phyloP scores from a whole-genome alignment of 768 basidiomycete species.

The Mycena epipterygia region DNA sequence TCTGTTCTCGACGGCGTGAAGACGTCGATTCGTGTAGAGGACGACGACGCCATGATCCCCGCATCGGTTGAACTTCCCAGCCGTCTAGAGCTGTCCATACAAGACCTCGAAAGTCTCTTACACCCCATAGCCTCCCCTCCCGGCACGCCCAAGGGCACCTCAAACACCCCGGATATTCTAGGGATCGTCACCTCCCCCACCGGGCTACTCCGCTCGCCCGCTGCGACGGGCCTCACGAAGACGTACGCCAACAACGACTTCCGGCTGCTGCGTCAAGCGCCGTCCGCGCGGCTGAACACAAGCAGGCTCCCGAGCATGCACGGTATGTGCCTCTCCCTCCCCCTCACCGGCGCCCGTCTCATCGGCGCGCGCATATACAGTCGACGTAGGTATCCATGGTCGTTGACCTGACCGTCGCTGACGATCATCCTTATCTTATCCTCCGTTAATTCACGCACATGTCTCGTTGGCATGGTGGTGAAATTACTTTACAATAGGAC shows the following conservation, averaged over 20 bases:
- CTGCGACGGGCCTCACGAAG: constrained; percentile 85
- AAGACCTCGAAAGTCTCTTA: constrained; percentile 64
- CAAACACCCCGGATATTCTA: constrained; percentile 69
- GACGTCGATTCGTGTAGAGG: constrained; percentile 53
- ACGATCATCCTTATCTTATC: constrained; percentile 30
- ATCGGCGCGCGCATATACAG: constrained; percentile 13
- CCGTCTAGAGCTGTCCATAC: constrained; percentile 58
- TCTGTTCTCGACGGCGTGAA: constrained; percentile 37
- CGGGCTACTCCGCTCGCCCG: constrained; percentile 77
- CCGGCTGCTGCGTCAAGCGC: constrained; percentile 75
- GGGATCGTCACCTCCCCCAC: constrained; percentile 79
- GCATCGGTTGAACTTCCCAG: constrained; percentile 52
- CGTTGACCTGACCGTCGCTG: constrained; percentile 39
- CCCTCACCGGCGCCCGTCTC: neutral
- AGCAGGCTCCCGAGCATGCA: constrained; percentile 91
- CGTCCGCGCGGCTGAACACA: constrained; percentile 83
- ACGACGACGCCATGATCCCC: constrained; percentile 52
- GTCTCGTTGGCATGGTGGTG: constrained; percentile 2
- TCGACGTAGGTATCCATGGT: constrained; percentile 66
- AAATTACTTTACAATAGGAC: constrained; percentile 44
- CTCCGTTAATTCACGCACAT: constrained; percentile 17
- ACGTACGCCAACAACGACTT: constrained; percentile 88
- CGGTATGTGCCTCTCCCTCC: constrained; percentile 53
- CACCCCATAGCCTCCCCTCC: constrained; percentile 55
- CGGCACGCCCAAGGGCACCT: constrained; percentile 67